Base-by-base conservation (phyloP, 2,329 filamentous ascomycete species). In the Fusarium nurragi region DNA sequence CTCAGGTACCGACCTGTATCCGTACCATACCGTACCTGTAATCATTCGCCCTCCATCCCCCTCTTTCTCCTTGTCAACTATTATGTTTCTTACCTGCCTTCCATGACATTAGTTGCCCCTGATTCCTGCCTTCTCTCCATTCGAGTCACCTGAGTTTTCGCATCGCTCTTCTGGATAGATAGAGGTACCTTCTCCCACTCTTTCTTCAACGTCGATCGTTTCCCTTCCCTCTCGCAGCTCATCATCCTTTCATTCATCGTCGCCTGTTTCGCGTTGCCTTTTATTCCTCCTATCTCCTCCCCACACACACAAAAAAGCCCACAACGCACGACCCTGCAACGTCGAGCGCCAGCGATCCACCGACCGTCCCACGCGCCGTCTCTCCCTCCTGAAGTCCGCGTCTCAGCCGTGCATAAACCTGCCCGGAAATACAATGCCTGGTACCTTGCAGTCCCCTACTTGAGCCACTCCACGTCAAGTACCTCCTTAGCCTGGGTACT, bases 321-420 rank as follows among this genome's bases (percentile, higher is more conserved):
- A 61, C 56, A 61, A 59, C 64, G 64, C 50, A 67, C 65, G 64
- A 67, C 64, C 64, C 60, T 67, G 60, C 64, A 67, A 54, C 60
- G 52, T 65, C 50, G 48, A 58, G 51, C 65, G 58, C 62, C 67
- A 67, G 57, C 65, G 61, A 67, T 66, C 69, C 69, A 70, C 69
- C 60, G 65, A 71, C 67, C 69, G 69, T 71, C 69, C 69, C 69
- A 72, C 65, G 65, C 69, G 67, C 68, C 69, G 63, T 68, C 65
- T 69, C 66, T 68, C 52, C 62, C 69, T 71, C 69, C 69, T 71
- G 69, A 72, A 71, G 67, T 71, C 66, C 65, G 69, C 69, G 69
- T 71, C 69, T 71, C 69, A 71, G 69, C 69, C 69, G 68, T 72
- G 69, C 69, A 71, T 72, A 71, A 70, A 69, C 56, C 67, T 64